Percentiles rank a stretch among this genome's conserved stretches.
Conservation (phyloP, 169 alveolate species). For the Cytauxzoon felis region DNA sequence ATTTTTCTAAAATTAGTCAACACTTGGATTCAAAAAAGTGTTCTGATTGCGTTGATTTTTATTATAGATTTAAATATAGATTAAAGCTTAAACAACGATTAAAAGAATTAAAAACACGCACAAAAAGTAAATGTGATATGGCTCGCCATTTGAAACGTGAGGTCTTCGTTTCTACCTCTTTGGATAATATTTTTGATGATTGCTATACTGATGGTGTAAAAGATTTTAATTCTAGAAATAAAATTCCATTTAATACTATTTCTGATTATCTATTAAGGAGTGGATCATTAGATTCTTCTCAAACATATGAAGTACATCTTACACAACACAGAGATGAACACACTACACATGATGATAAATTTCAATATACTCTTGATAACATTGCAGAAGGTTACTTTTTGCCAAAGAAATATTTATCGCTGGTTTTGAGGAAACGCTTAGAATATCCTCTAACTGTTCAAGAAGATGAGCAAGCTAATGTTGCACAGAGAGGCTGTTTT, state of each 20-base stretch:
- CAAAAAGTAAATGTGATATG: conserved; percentile 42
- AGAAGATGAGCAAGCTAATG: not conserved
- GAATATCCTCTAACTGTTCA: conserved; percentile 15
- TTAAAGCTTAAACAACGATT: conserved; percentile 57
- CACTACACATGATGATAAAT: conserved; percentile 27
- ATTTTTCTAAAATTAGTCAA: conserved; percentile 81
- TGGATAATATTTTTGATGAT: conserved; percentile 47
- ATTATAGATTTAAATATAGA: conserved; percentile 61
- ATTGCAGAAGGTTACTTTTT: conserved; percentile 57
- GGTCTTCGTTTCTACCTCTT: conserved; percentile 29
- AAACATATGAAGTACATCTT: conserved; percentile 22
- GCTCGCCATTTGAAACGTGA: conserved; percentile 49
- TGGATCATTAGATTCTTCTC: conserved; percentile 39
- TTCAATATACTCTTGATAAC: conserved; percentile 31
- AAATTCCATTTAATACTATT: not conserved
- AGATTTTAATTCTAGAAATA: conserved; percentile 15
- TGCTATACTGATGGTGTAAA: conserved; percentile 34
- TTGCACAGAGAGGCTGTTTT: conserved; percentile 35
- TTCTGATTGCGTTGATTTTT: conserved; percentile 80
- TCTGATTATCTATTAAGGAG: conserved; percentile 31
- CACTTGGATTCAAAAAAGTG: conserved; percentile 78
- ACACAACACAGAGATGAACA: conserved; percentile 44
- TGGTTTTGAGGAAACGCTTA: conserved; percentile 33
- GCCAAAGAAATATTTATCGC: conserved; percentile 32
- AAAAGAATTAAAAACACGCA: conserved; percentile 23